Evolutionary conservation across 495 filamentous ascomycete genomes (phyloP), one percentile per base, ranked within the genome.

Genomic region (Hypoxylon rickii): DNA sequence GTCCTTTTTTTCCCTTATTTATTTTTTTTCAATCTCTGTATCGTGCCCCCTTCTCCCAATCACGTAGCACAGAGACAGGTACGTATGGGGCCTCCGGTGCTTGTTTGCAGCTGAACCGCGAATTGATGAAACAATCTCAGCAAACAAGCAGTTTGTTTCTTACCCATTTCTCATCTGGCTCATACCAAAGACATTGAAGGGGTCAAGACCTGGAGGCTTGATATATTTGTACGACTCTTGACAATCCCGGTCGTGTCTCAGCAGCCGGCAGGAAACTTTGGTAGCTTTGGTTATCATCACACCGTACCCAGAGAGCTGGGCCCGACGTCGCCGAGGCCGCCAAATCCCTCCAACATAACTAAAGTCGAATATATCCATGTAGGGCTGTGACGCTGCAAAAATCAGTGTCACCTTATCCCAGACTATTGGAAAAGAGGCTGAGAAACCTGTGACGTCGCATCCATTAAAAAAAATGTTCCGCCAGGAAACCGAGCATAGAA

Each of bases 341-440:
- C 51, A 46, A 40, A 51, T 29, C 21, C 32, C 39, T 6, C 32
- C 32, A 37, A 24, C 20, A 22, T 22, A 31, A 51, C n/a, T n/a
- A 29, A 29, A 10, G 20, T 39, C 34, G 17, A 42, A 33, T 2
- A 7, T n/a, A 44, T 12, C 37, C 39, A 61, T 58, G 40, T 57
- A 57, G 54, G 61, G 64, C 63, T 57, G 52, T 51, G 37, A 33
- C 37, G 26, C 44, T 60, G 49, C 52, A 49, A 4, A 61, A 45
- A 36, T 44, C 45, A 48, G 49, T 64, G 48, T 42, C 24, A 63
- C 58, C 58, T 51, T 31, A 52, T 38, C 24, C 58, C 58, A 31
- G 51, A 63, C 40, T 60, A 68, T 68, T 63, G 65, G 62, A 59
- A 55, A 59, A 58, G 34, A 47, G 53, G 55, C 57, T 54, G 54